Base-by-base conservation (phyloP, 108 stramenopile species). In the Skeletonema marinoi region DNA sequence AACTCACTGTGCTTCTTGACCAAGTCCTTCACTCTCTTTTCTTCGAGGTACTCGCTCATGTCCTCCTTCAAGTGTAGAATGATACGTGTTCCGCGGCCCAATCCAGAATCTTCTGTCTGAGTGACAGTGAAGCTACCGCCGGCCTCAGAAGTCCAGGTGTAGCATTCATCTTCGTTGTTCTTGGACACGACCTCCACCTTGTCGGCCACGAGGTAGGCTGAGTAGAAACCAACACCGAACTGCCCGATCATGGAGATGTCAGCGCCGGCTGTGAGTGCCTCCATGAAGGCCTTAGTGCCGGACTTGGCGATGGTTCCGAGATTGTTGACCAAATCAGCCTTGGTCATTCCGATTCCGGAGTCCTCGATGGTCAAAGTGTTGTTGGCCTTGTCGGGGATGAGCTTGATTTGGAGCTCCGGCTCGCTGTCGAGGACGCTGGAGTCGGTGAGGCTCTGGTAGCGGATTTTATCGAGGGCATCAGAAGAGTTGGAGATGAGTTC, bases 1-100 rank as follows among this genome's bases (percentile, higher is more conserved):
- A 99, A 99, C 86, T 99, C 99, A 41, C 96, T 97, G 87, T 99
- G 99, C 96, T 98, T 99, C 98, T 99, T 99, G 66, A 99, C 98
- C 61, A 99, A 87, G 77, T 99, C 98, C 93, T 98, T 99, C 79
- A 99, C 70, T 54, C 98, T 88, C 76, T 90, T 89, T 83, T 99
- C 99, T 87, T 99, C 99, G 8, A 99, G 84, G 89, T 98, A 99
- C 85, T 99, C 98, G 44, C 86, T 88, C 99, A 99, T 98, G 91
- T 99, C 99, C 84, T 99, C 98, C 98, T 99, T 99, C 66, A 99
- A 72, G 81, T 97, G 93, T 42, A 99, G 93, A 64, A 98, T 92
- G 87, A 99, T 99, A 78, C 98, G 95, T 65, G 99, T 99, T 35
- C 99, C 99, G 64, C 99, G 97, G 39, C 85, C 88, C 50, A 99